Percentiles rank a stretch among this genome's conserved stretches.
phyloP scores from a whole-genome alignment of 2,329 filamentous ascomycete species.

The Apiospora rasikravindrae region DNA sequence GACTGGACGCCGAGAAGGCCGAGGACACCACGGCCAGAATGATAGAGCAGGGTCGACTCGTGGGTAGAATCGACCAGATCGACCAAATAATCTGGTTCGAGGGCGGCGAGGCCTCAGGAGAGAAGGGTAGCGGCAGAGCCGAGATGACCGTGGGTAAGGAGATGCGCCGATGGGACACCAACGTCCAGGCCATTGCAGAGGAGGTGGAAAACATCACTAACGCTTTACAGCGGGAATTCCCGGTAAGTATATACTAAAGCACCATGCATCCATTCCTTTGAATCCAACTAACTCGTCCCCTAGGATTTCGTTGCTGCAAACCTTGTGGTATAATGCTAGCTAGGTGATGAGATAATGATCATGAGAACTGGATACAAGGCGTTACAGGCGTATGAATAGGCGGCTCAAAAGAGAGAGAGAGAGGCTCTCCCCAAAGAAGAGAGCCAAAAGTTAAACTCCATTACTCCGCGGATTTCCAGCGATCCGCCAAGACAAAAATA shows the following conservation, averaged over 20 bases:
- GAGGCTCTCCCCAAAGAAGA: background rate
- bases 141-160: constrained; percentile 69
- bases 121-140: constrained; percentile 70
- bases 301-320: constrained; percentile 63
- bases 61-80: constrained; percentile 93
- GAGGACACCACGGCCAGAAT: constrained; percentile 92
- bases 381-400: constrained; percentile 20
- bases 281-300: background rate
- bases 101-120: constrained; percentile 69
- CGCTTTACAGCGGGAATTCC: constrained; percentile 79
- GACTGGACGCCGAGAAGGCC: constrained; percentile 78
- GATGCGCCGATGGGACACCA: constrained; percentile 85
- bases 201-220: constrained; percentile 89
- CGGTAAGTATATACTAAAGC: constrained; percentile 50
- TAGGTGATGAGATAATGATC: constrained; percentile 18
- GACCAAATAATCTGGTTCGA: constrained; percentile 89
- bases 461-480: constrained; percentile 18
- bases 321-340: constrained; percentile 46
- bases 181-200: constrained; percentile 84
- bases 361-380: constrained; percentile 19
- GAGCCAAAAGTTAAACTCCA: constrained; percentile 9
- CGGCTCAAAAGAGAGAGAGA: background rate
- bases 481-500: constrained; percentile 11
- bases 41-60: constrained; percentile 91
- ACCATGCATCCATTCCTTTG: constrained; percentile 23